phyloP scores from a whole-genome alignment of 2,329 filamentous ascomycete species.

The Pseudocercospora fuligena region DNA sequence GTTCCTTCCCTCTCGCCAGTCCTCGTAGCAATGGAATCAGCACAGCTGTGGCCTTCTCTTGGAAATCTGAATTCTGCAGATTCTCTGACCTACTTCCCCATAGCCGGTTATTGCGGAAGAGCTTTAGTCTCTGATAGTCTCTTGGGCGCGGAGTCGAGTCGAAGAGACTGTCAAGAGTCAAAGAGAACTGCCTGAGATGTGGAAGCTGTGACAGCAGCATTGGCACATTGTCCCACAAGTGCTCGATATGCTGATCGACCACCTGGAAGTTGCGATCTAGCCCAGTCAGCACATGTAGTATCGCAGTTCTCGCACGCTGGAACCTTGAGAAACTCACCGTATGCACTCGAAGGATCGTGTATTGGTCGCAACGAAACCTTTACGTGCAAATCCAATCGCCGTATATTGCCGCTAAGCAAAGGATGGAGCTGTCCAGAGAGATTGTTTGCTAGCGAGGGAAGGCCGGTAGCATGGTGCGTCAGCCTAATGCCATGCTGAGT shows the following conservation, averaged over 20 bases:
- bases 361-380: conserved; percentile 17
- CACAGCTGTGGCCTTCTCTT: conserved; percentile 5
- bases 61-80: conserved; percentile 12
- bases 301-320: not conserved
- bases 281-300: not conserved
- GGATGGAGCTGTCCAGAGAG: conserved; percentile 15
- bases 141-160: conserved; percentile 19
- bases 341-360: not conserved
- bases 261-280: conserved; percentile 15
- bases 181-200: conserved; percentile 7
- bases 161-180: conserved; percentile 18
- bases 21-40: conserved; percentile 15
- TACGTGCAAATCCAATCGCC: conserved; percentile 15
- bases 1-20: not conserved
- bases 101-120: conserved; percentile 1
- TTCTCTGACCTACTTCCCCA: conserved; percentile 7
- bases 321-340: not conserved
- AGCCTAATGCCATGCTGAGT: conserved; percentile 13
- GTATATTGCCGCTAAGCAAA: conserved; percentile 15
- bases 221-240: not conserved
- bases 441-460: conserved; percentile 8
- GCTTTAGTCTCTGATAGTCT: conserved; percentile 15
- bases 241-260: conserved; percentile 13
- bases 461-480: conserved; percentile 11
- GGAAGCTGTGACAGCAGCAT: conserved; percentile 10